Percentiles rank a stretch among this genome's conserved stretches.
Conservation (phyloP, 192 early-diverging fungal species). For the Mortierella antarctica region DNA sequence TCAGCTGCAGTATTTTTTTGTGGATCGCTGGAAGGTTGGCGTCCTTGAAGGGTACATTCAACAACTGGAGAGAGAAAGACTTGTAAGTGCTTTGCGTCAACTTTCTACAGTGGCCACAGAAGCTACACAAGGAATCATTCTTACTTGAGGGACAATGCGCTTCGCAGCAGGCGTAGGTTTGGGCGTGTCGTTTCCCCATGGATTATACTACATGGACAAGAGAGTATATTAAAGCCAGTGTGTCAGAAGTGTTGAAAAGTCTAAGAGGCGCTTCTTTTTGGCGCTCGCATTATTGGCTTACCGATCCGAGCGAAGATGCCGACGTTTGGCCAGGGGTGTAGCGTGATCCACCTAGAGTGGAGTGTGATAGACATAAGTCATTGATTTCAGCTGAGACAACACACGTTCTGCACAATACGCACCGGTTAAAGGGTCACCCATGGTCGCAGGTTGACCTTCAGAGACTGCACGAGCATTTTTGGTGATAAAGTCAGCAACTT, state of each 20-base stretch:
- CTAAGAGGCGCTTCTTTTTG: too few species aligned
- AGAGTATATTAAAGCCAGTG: too few species aligned
- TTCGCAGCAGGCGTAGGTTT: constrained; percentile 14
- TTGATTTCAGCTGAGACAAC: background rate
- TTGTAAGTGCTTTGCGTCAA: constrained; percentile 6
- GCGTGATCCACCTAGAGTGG: constrained; percentile 58
- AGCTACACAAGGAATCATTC: constrained; percentile 1
- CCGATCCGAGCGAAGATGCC: constrained; percentile 13
- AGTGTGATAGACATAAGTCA: constrained; percentile 2
- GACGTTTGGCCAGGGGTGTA: constrained; percentile 65
- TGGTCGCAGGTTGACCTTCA: constrained; percentile 56
- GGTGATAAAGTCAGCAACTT: constrained; percentile 94
- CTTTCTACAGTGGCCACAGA: constrained; percentile 8
- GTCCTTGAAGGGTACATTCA: constrained; percentile 73
- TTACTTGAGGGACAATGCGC: constrained; percentile 31
- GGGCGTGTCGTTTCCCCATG: constrained; percentile 42
- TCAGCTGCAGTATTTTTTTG: constrained; percentile 80
- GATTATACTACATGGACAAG: constrained; percentile 25
- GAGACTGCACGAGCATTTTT: constrained; percentile 79
- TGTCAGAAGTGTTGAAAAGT: too few species aligned
- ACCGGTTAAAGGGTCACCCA: constrained; percentile 68
- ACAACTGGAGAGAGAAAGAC: constrained; percentile 24
- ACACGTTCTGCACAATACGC: background rate
- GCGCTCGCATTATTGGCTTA: background rate
- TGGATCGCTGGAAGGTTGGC: constrained; percentile 78